Percentiles rank a stretch among this genome's conserved stretches.
These are phyloP conservation scores for Bipolaris zeicola DNA, from an alignment of 2,329 filamentous ascomycete genomes.

Conservation along the genomic window DNA sequence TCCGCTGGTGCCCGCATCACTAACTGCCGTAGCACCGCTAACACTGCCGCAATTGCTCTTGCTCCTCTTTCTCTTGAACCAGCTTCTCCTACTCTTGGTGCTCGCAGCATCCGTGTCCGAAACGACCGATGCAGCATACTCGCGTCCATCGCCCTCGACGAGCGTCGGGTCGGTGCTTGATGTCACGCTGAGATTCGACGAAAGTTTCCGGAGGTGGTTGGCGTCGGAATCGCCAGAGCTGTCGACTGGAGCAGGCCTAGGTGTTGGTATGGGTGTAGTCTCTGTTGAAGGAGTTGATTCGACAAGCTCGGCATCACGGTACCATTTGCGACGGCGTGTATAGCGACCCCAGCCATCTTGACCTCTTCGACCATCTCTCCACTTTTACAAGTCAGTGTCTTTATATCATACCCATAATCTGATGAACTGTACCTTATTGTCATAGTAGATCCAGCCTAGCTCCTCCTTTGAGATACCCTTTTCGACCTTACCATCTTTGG, in stretches of 20 bases:
- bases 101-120: constrained; percentile 42
- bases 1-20: constrained; percentile 35
- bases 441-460: constrained; percentile 95
- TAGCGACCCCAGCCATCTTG: constrained; percentile 93
- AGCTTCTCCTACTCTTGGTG: constrained; percentile 40
- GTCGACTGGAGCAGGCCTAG: constrained; percentile 40
- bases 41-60: constrained; percentile 39
- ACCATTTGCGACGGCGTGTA: constrained; percentile 93
- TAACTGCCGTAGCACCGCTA: constrained; percentile 38
- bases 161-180: constrained; percentile 33
- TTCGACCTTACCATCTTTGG: constrained; percentile 40
- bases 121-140: constrained; percentile 32
- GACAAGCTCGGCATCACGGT: constrained; percentile 91
- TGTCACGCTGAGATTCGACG: constrained; percentile 33
- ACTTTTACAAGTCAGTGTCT: constrained; percentile 58
- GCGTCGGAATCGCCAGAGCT: constrained; percentile 31
- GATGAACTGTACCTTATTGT: constrained; percentile 75
- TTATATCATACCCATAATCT: neutral
- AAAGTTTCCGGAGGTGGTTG: constrained; percentile 28
- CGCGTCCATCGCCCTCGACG: constrained; percentile 27
- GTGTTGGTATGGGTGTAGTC: constrained; percentile 52
- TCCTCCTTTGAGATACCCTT: constrained; percentile 51
- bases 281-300: constrained; percentile 64
- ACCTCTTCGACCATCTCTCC: constrained; percentile 84
- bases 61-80: constrained; percentile 44